Base-by-base conservation (phyloP, 2,329 filamentous ascomycete genomes). In the Curvularia hawaiiensis region DNA sequence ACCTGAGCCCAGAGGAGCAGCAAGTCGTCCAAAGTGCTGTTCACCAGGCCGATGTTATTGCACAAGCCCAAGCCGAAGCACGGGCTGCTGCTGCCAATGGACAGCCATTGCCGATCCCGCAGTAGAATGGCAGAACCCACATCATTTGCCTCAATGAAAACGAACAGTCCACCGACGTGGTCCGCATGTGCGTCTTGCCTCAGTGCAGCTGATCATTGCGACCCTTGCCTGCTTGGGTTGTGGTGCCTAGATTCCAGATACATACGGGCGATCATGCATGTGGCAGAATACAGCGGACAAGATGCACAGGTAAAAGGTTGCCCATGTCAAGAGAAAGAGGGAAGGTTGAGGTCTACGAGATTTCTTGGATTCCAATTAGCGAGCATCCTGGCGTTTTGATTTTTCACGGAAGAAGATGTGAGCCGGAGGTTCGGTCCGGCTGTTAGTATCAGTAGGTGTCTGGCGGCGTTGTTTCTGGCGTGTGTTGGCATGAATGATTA, bases 1-100 rank as follows among this genome's bases (percentile, higher is more conserved):
- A 91, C 60, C 85, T 98, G 40, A 88, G 85, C 38, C 82, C 87
- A 0, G 91, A 95, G 49, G 93, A 98, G 73, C 91, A 95, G 75
- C 84, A 85, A 61, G 84, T 96, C 48, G 85, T 98, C 61, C 88
- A 96, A 75, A 84, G 82, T 22, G 91, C 94, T 54, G 86, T 96
- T 59, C 83, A 89, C 63, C 86, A 90, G 76, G 90, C 90, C 54
- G 84, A 87, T 60, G 79, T 80, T 54, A 82, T 86, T 26, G 71
- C 66, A 11, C 68, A 74, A 40, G 65, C 59, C 14, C 67, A 71
- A 52, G 64, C 60, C 14, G 62, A 65, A 41, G 67, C 68, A 14
- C 60, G 66, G 41, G 67, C 63, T 30, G 64, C 62, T 22, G 66
- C 58, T 20, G 68, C 61, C 26, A 68, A 65, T 31, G 65, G 67